Conservation (phyloP, 768 basidiomycete genomes). For the Tulasnella sp. region DNA sequence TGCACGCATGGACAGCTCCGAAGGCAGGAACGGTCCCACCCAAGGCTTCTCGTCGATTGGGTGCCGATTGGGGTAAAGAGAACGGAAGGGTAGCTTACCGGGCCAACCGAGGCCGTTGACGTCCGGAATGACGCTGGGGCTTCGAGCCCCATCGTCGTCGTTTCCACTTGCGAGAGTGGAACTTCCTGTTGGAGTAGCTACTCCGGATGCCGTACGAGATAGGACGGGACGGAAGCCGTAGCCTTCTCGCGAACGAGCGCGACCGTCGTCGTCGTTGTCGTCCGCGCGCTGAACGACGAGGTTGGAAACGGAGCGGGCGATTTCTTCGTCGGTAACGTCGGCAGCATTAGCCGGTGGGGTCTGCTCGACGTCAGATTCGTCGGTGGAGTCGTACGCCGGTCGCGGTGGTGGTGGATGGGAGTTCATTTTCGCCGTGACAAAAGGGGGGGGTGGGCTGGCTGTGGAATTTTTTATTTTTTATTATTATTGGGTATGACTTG, state of each 20-base stretch:
- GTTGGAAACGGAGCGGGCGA: conserved; percentile 28
- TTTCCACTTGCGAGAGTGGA: conserved; percentile 34
- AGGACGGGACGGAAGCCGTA: conserved; percentile 70
- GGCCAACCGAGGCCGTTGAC: conserved; percentile 91
- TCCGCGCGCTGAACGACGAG: conserved; percentile 1
- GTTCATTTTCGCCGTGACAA: conserved; percentile 6
- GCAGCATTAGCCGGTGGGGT: conserved; percentile 18
- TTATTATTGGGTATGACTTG: conserved; percentile 8
- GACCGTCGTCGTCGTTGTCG: conserved; percentile 15
- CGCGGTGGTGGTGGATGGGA: background rate
- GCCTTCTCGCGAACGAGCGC: conserved; percentile 60
- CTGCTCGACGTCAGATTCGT: conserved; percentile 13
- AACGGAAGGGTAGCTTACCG: conserved; percentile 52
- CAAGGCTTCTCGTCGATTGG: background rate
- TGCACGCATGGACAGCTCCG: conserved; percentile 12
- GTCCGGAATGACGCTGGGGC: conserved; percentile 49
- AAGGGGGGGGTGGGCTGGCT: background rate
- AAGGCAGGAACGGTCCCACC: background rate
- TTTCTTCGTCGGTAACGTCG: conserved; percentile 19
- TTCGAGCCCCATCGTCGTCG: conserved; percentile 41
- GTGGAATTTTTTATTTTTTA: background rate
- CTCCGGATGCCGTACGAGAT: conserved; percentile 54
- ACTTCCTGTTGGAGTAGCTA: conserved; percentile 59
- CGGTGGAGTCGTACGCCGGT: conserved; percentile 17
- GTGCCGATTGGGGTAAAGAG: background rate